Evolutionary conservation across 1,284 basidiomycete genomes (phyloP), one percentile per base, ranked within the genome.

Genomic region (Apiotrichum akiyoshidainum): DNA sequence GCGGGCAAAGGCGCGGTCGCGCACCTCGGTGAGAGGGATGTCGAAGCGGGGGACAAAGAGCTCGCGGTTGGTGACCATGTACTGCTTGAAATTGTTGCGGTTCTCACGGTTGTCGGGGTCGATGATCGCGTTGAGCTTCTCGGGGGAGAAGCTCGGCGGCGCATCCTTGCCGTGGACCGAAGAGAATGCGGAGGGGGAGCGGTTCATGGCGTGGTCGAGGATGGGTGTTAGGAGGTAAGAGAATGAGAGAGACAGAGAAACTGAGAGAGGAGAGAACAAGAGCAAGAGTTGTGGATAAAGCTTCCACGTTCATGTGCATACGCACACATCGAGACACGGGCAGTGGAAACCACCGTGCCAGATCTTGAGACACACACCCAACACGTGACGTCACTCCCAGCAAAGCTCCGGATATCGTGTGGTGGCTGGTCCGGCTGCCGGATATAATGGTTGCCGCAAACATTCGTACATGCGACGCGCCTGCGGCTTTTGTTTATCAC

Each of bases 41-140:
- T 61, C 53, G 59, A 61, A 55, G 48, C 59, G 59, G 5, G 59
- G 59, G 5, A 57, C 55, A 34, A 61, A 61, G 1, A 58, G 52
- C 8, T 57, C 59, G 39, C 44, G 59, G 46, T 56, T 39, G 33
- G 17, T 22, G n/a, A 16, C 39, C 47, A 61, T 54, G 49, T 37
- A 55, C 34, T 55, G 4, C 45, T 61, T 61, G 35, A 54, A 61
- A 33, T 19, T 16, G 16, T 11, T 8, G 49, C 59, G 59, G 17
- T 35, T 61, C 10, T 51, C 59, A 13, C 48, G 26, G 55, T 61
- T 61, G 59, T 61, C 59, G 4, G 59, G 55, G 39, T 61, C 59
- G 49, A 61, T 52, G 41, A 61, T 44, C 31, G 22, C 17, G 55
- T 61, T 61, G 48, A 61, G 55, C 16, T 40, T 55, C 48, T 50